These are phyloP conservation scores for Sphagnum contortum DNA, from an alignment of 225 moss, liverwort and hornwort genomes.

Conservation along the genomic window DNA sequence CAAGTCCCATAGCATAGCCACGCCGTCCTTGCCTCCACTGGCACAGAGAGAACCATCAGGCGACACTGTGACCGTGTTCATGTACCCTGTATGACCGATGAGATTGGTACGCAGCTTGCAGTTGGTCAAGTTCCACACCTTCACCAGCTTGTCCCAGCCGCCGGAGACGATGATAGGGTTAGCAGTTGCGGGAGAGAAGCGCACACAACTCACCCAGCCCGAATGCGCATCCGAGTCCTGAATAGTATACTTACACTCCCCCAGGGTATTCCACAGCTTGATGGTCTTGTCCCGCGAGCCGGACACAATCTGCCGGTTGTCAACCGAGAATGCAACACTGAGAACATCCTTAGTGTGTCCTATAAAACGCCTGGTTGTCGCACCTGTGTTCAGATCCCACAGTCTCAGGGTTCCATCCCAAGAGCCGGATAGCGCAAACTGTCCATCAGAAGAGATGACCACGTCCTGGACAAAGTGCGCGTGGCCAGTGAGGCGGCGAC, in stretches of 20 bases:
- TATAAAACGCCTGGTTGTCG: constrained; percentile 77
- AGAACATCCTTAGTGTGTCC: constrained; percentile 95
- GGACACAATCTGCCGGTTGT: constrained; percentile 58
- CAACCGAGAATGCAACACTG: constrained; percentile 50
- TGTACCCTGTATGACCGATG: constrained; percentile 86
- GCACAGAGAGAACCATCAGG: constrained; percentile 88
- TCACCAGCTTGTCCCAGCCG: constrained; percentile 95
- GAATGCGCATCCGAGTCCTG: constrained; percentile 93
- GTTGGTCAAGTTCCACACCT: constrained; percentile 98
- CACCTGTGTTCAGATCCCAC: constrained; percentile 91
- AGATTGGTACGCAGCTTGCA: constrained; percentile 87
- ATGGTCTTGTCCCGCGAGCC: constrained; percentile 53
- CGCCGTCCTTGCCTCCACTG: constrained; percentile 92
- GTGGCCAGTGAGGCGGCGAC: constrained; percentile 74
- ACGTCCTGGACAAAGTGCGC: constrained; percentile 84
- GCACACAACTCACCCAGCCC: constrained; percentile 95
- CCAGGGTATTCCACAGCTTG: constrained; percentile 56
- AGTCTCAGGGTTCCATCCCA: constrained; percentile 89
- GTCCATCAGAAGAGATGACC: constrained; percentile 82
- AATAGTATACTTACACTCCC: constrained; percentile 95
- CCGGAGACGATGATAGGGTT: constrained; percentile 90
- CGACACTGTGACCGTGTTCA: constrained; percentile 86
- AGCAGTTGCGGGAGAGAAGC: constrained; percentile 81
- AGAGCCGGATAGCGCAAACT: constrained; percentile 85
- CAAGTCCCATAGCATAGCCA: constrained; percentile 92